A percentile compares a stretch with the other conserved stretches of the same genome.
Conservation (phyloP, 768 basidiomycete species). For the Tephrocybe sp. region DNA sequence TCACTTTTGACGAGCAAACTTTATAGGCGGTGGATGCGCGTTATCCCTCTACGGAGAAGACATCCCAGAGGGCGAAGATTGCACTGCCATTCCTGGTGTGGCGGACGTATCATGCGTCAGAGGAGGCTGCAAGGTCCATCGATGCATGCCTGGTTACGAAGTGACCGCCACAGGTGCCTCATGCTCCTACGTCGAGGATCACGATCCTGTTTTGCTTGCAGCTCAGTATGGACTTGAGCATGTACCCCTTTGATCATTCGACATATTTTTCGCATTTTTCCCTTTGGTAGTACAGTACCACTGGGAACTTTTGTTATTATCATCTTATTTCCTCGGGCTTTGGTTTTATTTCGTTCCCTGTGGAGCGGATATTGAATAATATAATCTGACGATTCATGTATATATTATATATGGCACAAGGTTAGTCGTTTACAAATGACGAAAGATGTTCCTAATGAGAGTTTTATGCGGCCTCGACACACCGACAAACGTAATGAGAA, state of each 20-base stretch:
- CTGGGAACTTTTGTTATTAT: not conserved
- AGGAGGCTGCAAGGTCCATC: slow-evolving; percentile 43
- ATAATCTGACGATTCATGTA: not conserved
- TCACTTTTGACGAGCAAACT: too few species aligned
- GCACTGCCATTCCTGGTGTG: slow-evolving; percentile 47
- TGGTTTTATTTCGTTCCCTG: not conserved
- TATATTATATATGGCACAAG: too few species aligned
- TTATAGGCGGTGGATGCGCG: slow-evolving; percentile 48
- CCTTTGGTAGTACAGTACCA: not conserved
- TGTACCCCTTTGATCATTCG: not conserved
- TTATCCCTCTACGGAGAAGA: slow-evolving; percentile 26
- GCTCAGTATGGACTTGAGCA: slow-evolving; percentile 28
- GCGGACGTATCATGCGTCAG: slow-evolving; percentile 46
- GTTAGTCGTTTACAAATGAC: too few species aligned
- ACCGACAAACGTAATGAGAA: too few species aligned
- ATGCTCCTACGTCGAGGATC: slow-evolving; percentile 27
- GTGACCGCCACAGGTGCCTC: slow-evolving; percentile 19
- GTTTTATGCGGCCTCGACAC: too few species aligned
- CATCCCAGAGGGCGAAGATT: slow-evolving; percentile 40
- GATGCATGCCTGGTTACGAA: slow-evolving; percentile 45
- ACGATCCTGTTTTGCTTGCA: slow-evolving; percentile 22
- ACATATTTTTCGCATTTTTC: too few species aligned
- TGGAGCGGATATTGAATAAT: not conserved
- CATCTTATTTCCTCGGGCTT: not conserved
- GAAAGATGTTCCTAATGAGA: too few species aligned